These are phyloP conservation scores for Xylariaceae sp. DNA, from an alignment of 2,329 filamentous ascomycete species.

Conservation along the genomic window DNA sequence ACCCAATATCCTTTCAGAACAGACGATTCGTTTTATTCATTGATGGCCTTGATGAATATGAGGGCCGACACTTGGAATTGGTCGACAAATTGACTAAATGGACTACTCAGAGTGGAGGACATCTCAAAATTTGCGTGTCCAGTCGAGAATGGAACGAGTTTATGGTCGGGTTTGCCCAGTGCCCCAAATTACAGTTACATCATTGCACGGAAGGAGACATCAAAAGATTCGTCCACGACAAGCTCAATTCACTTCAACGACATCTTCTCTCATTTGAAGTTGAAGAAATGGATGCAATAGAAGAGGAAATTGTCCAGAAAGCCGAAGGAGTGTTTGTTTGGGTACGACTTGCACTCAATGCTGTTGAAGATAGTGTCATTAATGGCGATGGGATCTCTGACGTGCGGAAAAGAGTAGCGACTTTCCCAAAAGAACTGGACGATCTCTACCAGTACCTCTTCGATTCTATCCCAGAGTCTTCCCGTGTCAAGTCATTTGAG, in stretches of 20 bases:
- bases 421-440: conserved; percentile 16
- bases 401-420: conserved; percentile 6
- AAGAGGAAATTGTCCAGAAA: conserved; percentile 6
- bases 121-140: conserved; percentile 16
- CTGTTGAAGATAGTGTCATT: conserved; percentile 15
- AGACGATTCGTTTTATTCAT: conserved; percentile 15
- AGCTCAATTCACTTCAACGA: background rate
- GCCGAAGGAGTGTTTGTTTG: conserved; percentile 16
- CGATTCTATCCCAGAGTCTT: conserved; percentile 10
- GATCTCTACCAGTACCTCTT: conserved; percentile 15
- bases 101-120: background rate
- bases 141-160: conserved; percentile 19
- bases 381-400: conserved; percentile 13
- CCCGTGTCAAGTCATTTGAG: conserved; percentile 11
- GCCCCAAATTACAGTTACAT: conserved; percentile 13
- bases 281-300: background rate
- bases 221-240: conserved; percentile 6
- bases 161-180: conserved; percentile 10
- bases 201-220: conserved; percentile 16
- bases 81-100: conserved; percentile 9
- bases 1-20: conserved; percentile 1
- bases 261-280: background rate
- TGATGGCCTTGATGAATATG: conserved; percentile 16
- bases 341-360: conserved; percentile 13
- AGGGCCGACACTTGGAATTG: conserved; percentile 7